phyloP scores from a whole-genome alignment of 78 protist genomes.

The Dictyostelium firmibasis region DNA sequence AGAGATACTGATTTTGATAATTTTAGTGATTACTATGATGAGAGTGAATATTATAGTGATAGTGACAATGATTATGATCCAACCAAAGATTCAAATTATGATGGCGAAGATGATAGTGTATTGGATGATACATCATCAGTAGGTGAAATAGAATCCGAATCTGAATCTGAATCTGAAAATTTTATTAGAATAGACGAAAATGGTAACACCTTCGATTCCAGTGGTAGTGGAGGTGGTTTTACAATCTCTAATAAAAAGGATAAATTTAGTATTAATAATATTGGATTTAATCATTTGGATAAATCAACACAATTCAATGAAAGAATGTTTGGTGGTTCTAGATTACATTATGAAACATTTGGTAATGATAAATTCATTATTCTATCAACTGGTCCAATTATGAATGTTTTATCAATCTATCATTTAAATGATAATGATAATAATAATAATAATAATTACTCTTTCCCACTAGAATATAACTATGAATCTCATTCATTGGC shows the following conservation, averaged over 20 bases:
- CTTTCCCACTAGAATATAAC: conserved; percentile 2
- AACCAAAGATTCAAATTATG: background rate
- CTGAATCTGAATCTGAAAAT: background rate
- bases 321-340: conserved; percentile 1
- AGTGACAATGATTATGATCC: background rate
- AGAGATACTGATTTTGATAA: background rate
- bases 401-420: conserved; percentile 9
- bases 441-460: background rate
- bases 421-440: background rate
- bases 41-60: background rate
- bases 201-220: background rate
- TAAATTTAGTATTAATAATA: background rate
- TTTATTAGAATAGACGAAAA: background rate
- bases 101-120: background rate
- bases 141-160: background rate
- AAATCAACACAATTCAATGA: background rate
- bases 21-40: background rate
- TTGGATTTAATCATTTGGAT: background rate
- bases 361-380: background rate
- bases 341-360: background rate
- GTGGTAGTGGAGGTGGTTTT: background rate
- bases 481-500: background rate
- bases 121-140: background rate
- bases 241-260: background rate
- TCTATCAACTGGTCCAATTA: conserved; percentile 20